Evolutionary conservation across 164 flowering plant species (phyloP).

Genomic region (Berberis thunbergii): DNA sequence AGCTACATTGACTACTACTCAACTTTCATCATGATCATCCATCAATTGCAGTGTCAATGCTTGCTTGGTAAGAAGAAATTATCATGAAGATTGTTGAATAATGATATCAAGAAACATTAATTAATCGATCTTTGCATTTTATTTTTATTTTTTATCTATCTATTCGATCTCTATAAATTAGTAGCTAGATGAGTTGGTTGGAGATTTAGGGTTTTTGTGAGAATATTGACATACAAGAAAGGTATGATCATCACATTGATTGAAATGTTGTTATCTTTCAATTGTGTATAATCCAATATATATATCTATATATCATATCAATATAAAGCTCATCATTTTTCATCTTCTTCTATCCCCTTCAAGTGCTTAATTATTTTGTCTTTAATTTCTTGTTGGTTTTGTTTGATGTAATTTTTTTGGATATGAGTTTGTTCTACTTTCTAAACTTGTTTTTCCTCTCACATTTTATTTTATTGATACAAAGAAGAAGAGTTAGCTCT

Average conservation of each 20-base stretch:
- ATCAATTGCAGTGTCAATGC: no score
- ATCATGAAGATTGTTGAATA: no score
- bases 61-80: no score
- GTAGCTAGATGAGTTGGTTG: not conserved
- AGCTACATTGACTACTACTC: not conserved
- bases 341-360: not conserved
- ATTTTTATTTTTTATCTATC: no score
- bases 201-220: not conserved
- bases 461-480: slow-evolving; percentile 4
- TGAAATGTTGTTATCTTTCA: not conserved
- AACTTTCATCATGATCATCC: no score
- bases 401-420: not conserved
- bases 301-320: not conserved
- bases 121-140: no score
- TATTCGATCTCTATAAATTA: not conserved
- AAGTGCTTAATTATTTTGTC: slow-evolving; percentile 15
- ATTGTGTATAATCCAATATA: not conserved
- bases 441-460: slow-evolving; percentile 1
- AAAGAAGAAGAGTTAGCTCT: not conserved
- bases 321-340: not conserved
- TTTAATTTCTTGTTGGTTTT: not conserved
- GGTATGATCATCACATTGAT: not conserved
- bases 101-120: no score
- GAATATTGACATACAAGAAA: not conserved
- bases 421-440: not conserved